phyloP scores from a whole-genome alignment of 2,329 filamentous ascomycete species.

The Tolypocladium capitatum region DNA sequence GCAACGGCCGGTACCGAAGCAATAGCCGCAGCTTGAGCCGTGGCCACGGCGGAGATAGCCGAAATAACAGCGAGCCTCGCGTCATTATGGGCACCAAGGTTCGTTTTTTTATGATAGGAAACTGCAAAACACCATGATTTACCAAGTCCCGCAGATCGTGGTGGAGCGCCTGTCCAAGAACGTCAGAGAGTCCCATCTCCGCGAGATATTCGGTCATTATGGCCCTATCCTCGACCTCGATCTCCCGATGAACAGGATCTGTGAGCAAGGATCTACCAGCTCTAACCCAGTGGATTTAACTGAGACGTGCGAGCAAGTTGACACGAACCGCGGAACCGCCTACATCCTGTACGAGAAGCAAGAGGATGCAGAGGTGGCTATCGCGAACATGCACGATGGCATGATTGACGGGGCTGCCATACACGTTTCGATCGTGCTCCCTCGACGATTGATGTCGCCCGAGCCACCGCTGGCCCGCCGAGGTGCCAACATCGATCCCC shows the following conservation, averaged over 20 bases:
- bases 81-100: constrained; percentile 39
- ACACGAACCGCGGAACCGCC: constrained; percentile 82
- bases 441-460: constrained; percentile 67
- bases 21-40: constrained; percentile 18
- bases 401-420: constrained; percentile 74
- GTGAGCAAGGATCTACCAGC: constrained; percentile 32
- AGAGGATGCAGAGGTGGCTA: constrained; percentile 71
- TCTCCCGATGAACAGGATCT: constrained; percentile 76
- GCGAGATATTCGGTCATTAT: constrained; percentile 85
- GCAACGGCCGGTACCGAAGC: constrained; percentile 19
- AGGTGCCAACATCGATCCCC: constrained; percentile 44
- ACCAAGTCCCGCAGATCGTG: constrained; percentile 52
- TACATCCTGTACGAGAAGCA: constrained; percentile 77
- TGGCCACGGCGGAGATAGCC: constrained; percentile 19
- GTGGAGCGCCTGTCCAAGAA: constrained; percentile 95
- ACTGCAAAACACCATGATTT: background rate
- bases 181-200: constrained; percentile 74
- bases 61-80: constrained; percentile 25
- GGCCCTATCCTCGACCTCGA: constrained; percentile 78
- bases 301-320: constrained; percentile 37
- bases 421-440: constrained; percentile 79
- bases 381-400: constrained; percentile 97
- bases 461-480: constrained; percentile 61
- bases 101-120: constrained; percentile 2
- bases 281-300: background rate